Evolutionary conservation across 768 basidiomycete genomes (phyloP), one percentile per base, ranked within the genome.

Genomic region (Tylopilus rubrobrunneus): DNA sequence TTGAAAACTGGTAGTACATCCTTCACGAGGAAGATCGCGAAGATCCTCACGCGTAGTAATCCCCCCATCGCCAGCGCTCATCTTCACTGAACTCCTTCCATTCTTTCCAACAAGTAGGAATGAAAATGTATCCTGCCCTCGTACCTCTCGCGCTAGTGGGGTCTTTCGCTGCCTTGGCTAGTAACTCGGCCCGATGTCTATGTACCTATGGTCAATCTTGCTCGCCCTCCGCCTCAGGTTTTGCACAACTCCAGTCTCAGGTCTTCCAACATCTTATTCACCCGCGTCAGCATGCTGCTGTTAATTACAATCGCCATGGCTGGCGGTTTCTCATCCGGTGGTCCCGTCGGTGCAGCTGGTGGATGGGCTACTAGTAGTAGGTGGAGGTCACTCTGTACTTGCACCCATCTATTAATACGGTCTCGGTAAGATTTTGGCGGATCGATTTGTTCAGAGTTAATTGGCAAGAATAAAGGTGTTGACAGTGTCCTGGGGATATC

Each of bases 251-350:
- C 28, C 55, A 62, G 21, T 56, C 57, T 3, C 46, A 53, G 31
- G 46, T 62, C 21, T 63, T 60, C 10, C 55, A 62, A 27, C 56
- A 55, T 57, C 0, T 44, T 52, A n/a, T 49, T 63, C 50, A 4
- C 53, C 17, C 56, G 34, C 11, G 34, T 34, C 34, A 15, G 11
- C 14, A 34, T 15, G 34, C 8, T 34, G 14, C 34, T 12, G 53
- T 0, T 25, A n/a, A n/a, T n/a, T n/a, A n/a, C n/a, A n/a, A n/a
- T n/a, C n/a, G n/a, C n/a, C n/a, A n/a, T n/a, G n/a, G n/a, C n/a
- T n/a, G n/a, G n/a, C n/a, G n/a, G n/a, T 47, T 3, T 55, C 53
- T 1, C 12, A 60, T 8, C 68, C 72, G 29, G n/a, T n/a, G n/a
- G n/a, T n/a, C n/a, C n/a, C n/a, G n/a, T n/a, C n/a, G n/a, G n/a